A percentile compares a stretch with the other conserved stretches of the same genome.
Evolutionary conservation across 2,329 filamentous ascomycete genomes (phyloP).

Genomic region (Cercospora sojina): DNA sequence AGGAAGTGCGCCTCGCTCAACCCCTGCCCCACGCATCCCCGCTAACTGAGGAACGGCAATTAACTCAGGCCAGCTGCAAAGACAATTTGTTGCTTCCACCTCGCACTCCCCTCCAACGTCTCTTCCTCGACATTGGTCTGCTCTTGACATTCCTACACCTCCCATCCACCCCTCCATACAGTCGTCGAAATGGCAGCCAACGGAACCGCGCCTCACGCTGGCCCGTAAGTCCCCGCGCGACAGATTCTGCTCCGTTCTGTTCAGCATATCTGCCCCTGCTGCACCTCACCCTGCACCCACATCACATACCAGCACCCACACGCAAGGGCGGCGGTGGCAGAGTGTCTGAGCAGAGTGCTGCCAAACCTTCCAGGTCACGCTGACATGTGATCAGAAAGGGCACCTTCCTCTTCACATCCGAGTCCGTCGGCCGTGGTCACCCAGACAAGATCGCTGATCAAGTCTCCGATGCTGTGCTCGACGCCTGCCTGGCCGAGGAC

Average conservation of each 20-base stretch:
- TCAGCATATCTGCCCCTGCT: neutral
- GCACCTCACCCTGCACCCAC: neutral
- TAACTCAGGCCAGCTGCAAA: neutral
- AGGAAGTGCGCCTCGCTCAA: neutral
- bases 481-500: slow-evolving; percentile 92
- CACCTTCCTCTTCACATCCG: slow-evolving; percentile 48
- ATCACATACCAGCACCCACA: neutral
- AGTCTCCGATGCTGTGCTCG: slow-evolving; percentile 96
- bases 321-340: neutral
- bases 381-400: slow-evolving; percentile 21
- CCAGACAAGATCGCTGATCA: slow-evolving; percentile 63
- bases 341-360: neutral
- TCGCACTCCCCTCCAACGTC: neutral
- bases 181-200: slow-evolving; percentile 19
- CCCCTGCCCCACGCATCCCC: slow-evolving; percentile 5
- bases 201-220: slow-evolving; percentile 19
- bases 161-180: neutral
- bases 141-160: slow-evolving; percentile 3
- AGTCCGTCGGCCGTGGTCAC: slow-evolving; percentile 49
- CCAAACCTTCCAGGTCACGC: neutral
- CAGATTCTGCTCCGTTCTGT: neutral
- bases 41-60: neutral
- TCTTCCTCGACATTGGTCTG: slow-evolving; percentile 6
- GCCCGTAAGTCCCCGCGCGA: slow-evolving; percentile 20
- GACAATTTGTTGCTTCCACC: slow-evolving; percentile 9